phyloP scores from a whole-genome alignment of 805 yeast species.

The Wilhelminamyces savonicus region DNA sequence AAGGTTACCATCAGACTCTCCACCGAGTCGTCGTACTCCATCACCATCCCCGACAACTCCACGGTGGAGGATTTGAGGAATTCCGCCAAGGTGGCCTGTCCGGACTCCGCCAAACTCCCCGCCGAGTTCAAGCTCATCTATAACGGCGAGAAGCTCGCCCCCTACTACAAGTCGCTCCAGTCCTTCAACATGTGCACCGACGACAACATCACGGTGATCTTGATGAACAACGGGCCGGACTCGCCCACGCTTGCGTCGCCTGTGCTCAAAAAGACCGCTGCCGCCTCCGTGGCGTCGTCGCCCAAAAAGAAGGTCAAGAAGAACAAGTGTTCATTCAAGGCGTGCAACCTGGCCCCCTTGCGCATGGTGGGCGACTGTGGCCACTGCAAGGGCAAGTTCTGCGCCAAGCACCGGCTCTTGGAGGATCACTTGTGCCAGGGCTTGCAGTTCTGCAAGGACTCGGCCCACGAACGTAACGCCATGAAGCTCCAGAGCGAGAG shows the following conservation, averaged over 20 bases:
- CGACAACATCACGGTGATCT: conserved; percentile 14
- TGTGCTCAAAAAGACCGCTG: conserved; percentile 4
- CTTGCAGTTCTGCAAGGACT: conserved; percentile 72
- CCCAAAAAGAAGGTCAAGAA: conserved; percentile 30
- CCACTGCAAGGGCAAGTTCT: conserved; percentile 77
- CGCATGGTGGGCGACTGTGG: conserved; percentile 77
- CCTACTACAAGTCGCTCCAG: conserved; percentile 16
- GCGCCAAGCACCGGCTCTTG: conserved; percentile 79
- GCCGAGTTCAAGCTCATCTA: conserved; percentile 31
- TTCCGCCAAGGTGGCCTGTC: conserved; percentile 37
- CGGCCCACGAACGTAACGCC: conserved; percentile 79
- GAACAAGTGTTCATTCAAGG: conserved; percentile 43
- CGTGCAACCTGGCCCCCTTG: conserved; percentile 60
- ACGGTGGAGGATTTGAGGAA: conserved; percentile 46
- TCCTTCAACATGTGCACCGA: conserved; percentile 12
- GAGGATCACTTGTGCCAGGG: conserved; percentile 83
- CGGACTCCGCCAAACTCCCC: conserved; percentile 26
- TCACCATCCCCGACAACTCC: conserved; percentile 47
- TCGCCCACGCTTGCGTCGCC: conserved; percentile 7
- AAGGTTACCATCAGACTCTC: conserved; percentile 44
- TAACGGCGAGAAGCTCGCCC: conserved; percentile 34
- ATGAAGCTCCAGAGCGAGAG: conserved; percentile 77
- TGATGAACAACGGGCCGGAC: conserved; percentile 16
- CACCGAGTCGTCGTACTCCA: conserved; percentile 36
- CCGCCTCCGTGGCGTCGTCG: conserved; percentile 12